Evolutionary conservation across 1,284 basidiomycete species (phyloP).

Genomic region (Cystobasidium pallidum): DNA sequence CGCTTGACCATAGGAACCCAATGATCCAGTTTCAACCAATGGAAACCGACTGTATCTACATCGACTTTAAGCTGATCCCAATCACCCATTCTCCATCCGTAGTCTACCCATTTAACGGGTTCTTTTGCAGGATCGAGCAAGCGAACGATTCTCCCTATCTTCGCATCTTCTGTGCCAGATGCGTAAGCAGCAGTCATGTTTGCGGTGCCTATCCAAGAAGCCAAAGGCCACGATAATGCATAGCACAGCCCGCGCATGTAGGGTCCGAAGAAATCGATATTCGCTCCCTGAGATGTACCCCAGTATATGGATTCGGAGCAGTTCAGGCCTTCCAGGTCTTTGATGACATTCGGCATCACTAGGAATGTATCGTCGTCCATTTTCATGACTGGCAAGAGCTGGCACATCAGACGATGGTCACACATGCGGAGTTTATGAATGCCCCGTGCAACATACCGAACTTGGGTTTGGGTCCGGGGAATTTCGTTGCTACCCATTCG

Average conservation of each 20-base stretch:
- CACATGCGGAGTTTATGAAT: too few species aligned
- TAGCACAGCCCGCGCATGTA: slow-evolving; percentile 42
- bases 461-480: slow-evolving; percentile 35
- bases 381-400: slow-evolving; percentile 28
- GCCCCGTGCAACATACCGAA: slow-evolving; percentile 22
- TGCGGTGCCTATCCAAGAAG: slow-evolving; percentile 40
- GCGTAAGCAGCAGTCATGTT: slow-evolving; percentile 33
- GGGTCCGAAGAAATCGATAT: slow-evolving; percentile 27
- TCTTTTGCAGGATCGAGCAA: slow-evolving; percentile 28
- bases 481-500: slow-evolving; percentile 19
- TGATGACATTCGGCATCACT: slow-evolving; percentile 41
- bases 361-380: slow-evolving; percentile 43
- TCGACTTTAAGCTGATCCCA: slow-evolving; percentile 42
- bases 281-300: slow-evolving; percentile 37
- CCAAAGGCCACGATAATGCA: slow-evolving; percentile 40
- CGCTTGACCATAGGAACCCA: slow-evolving; percentile 44
- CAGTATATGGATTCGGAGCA: slow-evolving; percentile 41
- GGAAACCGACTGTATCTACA: slow-evolving; percentile 31
- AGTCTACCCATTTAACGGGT: slow-evolving; percentile 40
- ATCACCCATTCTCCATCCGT: slow-evolving; percentile 43
- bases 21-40: slow-evolving; percentile 41
- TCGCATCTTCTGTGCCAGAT: slow-evolving; percentile 33
- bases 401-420: too few species aligned
- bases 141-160: slow-evolving; percentile 24
- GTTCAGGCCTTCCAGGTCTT: slow-evolving; percentile 19